A percentile compares a stretch with the other conserved stretches of the same genome.
Conservation (phyloP, 495 filamentous ascomycete species). For the Aspergillus hancockii region DNA sequence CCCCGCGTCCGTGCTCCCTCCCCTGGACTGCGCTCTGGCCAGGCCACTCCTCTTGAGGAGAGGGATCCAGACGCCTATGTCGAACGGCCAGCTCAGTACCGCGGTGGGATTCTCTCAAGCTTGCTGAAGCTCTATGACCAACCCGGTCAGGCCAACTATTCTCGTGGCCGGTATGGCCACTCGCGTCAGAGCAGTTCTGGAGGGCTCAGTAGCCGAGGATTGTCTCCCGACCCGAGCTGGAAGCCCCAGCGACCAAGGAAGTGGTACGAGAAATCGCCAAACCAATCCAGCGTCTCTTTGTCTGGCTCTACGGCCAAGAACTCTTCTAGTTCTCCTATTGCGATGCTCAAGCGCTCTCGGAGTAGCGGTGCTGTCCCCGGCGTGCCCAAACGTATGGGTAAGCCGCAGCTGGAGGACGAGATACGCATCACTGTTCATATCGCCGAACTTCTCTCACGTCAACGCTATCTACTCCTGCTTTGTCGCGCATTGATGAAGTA, state of each 20-base stretch:
- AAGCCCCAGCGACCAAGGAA: constrained; percentile 48
- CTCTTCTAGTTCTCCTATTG: constrained; percentile 33
- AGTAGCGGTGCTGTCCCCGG: constrained; percentile 41
- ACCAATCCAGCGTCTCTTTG: constrained; percentile 50
- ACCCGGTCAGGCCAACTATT: constrained; percentile 17
- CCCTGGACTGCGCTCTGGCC: constrained; percentile 54
- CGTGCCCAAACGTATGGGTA: constrained; percentile 47
- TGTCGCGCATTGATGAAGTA: constrained; percentile 87
- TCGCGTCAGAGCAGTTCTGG: constrained; percentile 37
- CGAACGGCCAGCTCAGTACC: constrained; percentile 67
- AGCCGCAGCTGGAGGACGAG: constrained; percentile 58
- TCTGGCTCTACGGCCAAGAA: constrained; percentile 48
- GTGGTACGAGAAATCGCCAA: constrained; percentile 64
- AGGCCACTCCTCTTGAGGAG: constrained; percentile 61
- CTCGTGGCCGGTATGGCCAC: constrained; percentile 33
- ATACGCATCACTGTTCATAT: constrained; percentile 87
- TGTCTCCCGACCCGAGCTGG: constrained; percentile 40
- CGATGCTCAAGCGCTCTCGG: constrained; percentile 47
- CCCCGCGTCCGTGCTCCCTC: constrained; percentile 40
- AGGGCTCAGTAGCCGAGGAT: constrained; percentile 31
- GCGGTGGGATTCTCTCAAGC: constrained; percentile 73
- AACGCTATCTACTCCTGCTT: constrained; percentile 80
- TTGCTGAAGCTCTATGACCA: constrained; percentile 74
- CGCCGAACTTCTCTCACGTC: constrained; percentile 77
- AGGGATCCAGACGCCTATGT: constrained; percentile 65